These are phyloP conservation scores for Calonectria hongkongensis DNA, from an alignment of 2,329 filamentous ascomycete species.

Conservation along the genomic window DNA sequence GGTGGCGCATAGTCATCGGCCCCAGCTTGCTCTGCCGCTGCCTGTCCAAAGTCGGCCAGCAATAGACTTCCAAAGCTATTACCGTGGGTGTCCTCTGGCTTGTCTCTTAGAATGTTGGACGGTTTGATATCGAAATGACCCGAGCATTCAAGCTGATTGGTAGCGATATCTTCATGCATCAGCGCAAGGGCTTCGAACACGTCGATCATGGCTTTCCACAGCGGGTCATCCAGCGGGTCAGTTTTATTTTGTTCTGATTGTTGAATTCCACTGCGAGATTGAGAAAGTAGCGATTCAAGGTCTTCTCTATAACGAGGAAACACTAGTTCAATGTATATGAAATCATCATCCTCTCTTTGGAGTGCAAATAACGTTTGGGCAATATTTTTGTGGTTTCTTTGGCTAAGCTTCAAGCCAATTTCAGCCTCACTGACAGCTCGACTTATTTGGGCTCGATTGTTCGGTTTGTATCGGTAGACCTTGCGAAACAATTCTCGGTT, in stretches of 20 bases:
- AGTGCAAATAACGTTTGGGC: not conserved
- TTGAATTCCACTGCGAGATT: too few species aligned
- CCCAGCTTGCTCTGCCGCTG: not conserved
- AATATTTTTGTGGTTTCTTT: not conserved
- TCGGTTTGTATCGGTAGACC: not conserved
- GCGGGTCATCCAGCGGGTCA: not conserved
- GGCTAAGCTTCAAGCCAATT: not conserved
- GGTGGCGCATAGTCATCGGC: not conserved
- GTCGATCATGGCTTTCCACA: not conserved
- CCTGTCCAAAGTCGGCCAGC: conserved; percentile 1
- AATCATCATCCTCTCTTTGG: not conserved
- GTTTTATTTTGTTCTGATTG: too few species aligned
- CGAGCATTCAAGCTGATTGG: not conserved
- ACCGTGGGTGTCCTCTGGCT: not conserved
- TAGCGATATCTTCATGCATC: not conserved
- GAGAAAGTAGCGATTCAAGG: not conserved
- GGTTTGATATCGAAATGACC: conserved; percentile 5
- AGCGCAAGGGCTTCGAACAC: not conserved
- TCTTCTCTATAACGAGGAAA: not conserved
- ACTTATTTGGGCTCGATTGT: not conserved
- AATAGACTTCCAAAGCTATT: not conserved
- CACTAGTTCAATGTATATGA: not conserved
- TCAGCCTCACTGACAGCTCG: not conserved
- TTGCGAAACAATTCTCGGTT: not conserved
- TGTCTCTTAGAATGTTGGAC: not conserved